These are phyloP conservation scores for Ascochyta rabiei DNA, from an alignment of 2,329 filamentous ascomycete species.

Conservation along the genomic window DNA sequence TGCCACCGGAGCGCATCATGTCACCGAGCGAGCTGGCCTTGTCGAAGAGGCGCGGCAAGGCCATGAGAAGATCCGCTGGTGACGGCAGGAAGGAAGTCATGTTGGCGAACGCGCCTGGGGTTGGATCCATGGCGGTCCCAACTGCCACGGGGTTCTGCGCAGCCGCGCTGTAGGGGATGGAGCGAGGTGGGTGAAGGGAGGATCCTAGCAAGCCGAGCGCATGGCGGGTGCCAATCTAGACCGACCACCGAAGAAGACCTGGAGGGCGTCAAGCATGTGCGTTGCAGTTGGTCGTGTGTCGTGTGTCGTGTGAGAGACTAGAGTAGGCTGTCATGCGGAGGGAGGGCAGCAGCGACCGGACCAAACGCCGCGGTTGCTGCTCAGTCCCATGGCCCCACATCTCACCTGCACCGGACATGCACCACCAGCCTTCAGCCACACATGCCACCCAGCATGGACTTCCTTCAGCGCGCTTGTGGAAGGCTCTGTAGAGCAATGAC, in stretches of 20 bases:
- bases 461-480: no score
- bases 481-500: no score
- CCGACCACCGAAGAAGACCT: slow-evolving; percentile 11
- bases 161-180: not conserved
- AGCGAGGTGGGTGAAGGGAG: not conserved
- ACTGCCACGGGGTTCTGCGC: not conserved
- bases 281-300: slow-evolving; percentile 4
- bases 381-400: not conserved
- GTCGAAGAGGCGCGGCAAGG: slow-evolving; percentile 72
- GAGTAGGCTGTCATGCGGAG: not conserved
- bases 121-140: slow-evolving; percentile 29
- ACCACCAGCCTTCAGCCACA: not conserved
- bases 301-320: no score
- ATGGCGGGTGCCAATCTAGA: slow-evolving; percentile 3
- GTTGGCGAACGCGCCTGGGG: slow-evolving; percentile 37
- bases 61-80: slow-evolving; percentile 71
- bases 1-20: slow-evolving; percentile 61
- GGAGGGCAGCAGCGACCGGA: slow-evolving; percentile 3
- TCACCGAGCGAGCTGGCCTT: slow-evolving; percentile 70
- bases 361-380: slow-evolving; percentile 11
- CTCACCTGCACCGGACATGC: not conserved
- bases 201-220: slow-evolving; percentile 1
- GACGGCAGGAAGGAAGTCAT: slow-evolving; percentile 58
- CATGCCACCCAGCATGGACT: not conserved
- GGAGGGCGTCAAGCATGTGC: not conserved